Conservation (phyloP, 108 stramenopile genomes). For the Mediolabrus comicus region DNA sequence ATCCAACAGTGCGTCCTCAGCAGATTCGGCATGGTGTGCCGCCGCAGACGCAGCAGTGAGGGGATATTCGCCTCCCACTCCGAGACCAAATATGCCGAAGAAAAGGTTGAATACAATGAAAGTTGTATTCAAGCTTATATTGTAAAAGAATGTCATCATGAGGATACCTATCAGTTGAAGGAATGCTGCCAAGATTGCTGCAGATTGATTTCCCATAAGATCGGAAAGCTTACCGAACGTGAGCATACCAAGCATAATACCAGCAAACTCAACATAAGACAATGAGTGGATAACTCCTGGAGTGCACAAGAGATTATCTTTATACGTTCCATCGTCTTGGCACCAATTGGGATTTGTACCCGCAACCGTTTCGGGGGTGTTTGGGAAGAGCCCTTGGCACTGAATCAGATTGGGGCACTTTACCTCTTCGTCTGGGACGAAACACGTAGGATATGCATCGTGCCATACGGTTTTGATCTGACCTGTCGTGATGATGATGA, state of each 20-base stretch:
- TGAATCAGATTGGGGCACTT: too few relatives aligned
- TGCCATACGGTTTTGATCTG: conserved; percentile 24
- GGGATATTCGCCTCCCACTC: conserved; percentile 42
- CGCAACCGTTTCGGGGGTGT: too few relatives aligned
- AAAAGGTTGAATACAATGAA: conserved; percentile 13
- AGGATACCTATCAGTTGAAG: background rate
- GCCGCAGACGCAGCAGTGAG: conserved; percentile 19
- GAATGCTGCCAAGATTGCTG: conserved; percentile 1
- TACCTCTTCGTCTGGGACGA: too few relatives aligned
- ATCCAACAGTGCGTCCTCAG: conserved; percentile 17
- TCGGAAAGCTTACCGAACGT: conserved; percentile 21
- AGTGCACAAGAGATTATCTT: background rate
- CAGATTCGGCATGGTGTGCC: conserved; percentile 14
- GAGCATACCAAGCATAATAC: conserved; percentile 38
- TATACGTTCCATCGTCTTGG: conserved; percentile 8
- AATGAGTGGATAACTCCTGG: background rate
- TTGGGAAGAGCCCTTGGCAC: too few relatives aligned
- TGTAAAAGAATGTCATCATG: background rate
- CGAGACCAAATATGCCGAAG: conserved; percentile 28
- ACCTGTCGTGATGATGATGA: conserved; percentile 25
- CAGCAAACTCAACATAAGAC: conserved; percentile 31
- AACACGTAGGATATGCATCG: conserved; percentile 2
- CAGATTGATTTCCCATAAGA: conserved; percentile 7
- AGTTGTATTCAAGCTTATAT: background rate
- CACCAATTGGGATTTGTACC: too few relatives aligned